Base-by-base conservation (phyloP, 176 grass and related monocot genomes). In the Musa beccarii region DNA sequence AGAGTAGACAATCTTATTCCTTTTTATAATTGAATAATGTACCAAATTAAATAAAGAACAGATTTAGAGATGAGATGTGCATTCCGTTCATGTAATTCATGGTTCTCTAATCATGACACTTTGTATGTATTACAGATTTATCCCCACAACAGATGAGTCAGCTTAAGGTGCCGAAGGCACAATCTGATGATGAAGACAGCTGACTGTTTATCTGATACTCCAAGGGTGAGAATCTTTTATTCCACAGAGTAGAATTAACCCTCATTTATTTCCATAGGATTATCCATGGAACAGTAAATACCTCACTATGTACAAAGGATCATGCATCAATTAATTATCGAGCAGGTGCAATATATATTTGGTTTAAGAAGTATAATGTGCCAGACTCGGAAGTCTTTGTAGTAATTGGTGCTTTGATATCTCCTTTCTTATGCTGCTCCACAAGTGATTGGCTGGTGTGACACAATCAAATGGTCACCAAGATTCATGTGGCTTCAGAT, bases 101-200 rank as follows among this genome's bases (percentile, higher is more conserved):
- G 17, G 23, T 23, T 21, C 50, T 57, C 10, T 11, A 10, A 21
- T 54, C 49, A 52, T 51, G 51, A 21, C 49, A 20, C 51, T 15
- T 54, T 74, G 57, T 16, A 4, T 56, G 3, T 24, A 16, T 57
- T 14, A 28, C 72, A 74, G 72, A 24, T 57, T 13, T 17, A 2
- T 34, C 53, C 57, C 22, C 22, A 55, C 49, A 16, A 12, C 53
- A 26, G 52, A 74, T 53, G 23, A 74, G 6, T 12, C 24, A 10
- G 8, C 52, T 3, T 3, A 26, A n/a, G 16, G 51, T 10, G 52
- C 21, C 72, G 10, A 43, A 74, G 52, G 2, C 72, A 43, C 52
- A 74, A n/a, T 28, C 72, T 57, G 72, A 74, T 54, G 72, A 74
- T 29, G 72, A 74, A 74, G 53, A 55, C 72, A 56, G 6, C 25